Evolutionary conservation across 2,329 filamentous ascomycete genomes (phyloP).

Genomic region (Microsporum canis): DNA sequence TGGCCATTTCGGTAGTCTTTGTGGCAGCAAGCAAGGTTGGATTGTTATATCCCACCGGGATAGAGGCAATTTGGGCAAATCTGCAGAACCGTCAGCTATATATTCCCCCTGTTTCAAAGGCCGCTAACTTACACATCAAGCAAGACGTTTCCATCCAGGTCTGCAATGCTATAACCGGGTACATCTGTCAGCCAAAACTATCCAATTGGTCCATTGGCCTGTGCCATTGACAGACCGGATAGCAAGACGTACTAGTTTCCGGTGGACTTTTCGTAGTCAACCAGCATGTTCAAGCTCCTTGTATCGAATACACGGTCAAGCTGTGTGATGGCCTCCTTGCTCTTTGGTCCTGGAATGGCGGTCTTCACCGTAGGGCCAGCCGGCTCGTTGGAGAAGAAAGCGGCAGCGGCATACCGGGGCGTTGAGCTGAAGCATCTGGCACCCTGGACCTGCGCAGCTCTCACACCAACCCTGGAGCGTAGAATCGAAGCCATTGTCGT

Average conservation of each 20-base stretch:
- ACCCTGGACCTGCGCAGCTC: constrained; percentile 18
- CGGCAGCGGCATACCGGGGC: constrained; percentile 14
- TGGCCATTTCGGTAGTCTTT: constrained; percentile 65
- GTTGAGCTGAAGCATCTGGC: constrained; percentile 7
- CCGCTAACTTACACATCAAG: constrained; percentile 37
- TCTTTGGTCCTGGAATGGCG: constrained; percentile 63
- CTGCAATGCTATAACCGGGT: constrained; percentile 31
- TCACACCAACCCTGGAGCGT: constrained; percentile 27
- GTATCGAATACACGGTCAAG: constrained; percentile 75
- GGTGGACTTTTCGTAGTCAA: constrained; percentile 59
- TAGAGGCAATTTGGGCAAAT: constrained; percentile 86
- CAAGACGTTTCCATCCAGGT: constrained; percentile 41
- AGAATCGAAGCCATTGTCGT: constrained; percentile 27
- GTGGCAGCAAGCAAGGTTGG: constrained; percentile 59
- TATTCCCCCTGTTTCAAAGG: no score
- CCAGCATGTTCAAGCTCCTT: constrained; percentile 71
- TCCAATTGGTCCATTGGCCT: background rate
- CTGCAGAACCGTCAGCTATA: constrained; percentile 28
- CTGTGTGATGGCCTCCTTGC: constrained; percentile 56
- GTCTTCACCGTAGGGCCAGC: constrained; percentile 44
- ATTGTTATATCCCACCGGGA: constrained; percentile 89
- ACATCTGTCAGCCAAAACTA: background rate
- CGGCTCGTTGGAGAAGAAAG: constrained; percentile 51
- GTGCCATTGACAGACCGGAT: background rate
- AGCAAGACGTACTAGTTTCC: constrained; percentile 58